Evolutionary conservation across 1,139 yeast species (phyloP), one percentile per base, ranked within the genome.

Genomic region (Spathaspora sp.): DNA sequence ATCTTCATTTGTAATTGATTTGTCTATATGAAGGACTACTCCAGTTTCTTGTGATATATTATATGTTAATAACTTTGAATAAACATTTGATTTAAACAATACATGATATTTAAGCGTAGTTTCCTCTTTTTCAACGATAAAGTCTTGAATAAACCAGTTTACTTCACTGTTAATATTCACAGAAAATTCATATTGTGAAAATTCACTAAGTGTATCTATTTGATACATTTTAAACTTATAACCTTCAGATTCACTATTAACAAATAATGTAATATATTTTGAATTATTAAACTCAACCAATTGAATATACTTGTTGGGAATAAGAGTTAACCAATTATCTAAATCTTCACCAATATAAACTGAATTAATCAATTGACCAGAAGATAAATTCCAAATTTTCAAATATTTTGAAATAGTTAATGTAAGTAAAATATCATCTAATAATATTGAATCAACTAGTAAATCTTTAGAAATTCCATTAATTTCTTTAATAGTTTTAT

Each of bases 1-100:
- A 17, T 27, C 36, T 31, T 49, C 29, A 7, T 51, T 47, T n/a
- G 58, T 53, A 38, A 51, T 55, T 1, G 68, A 60, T 55, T 60
- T 55, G 13, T 53, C 54, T 13, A 55, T 51, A 2, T 58, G 51
- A 9, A 39, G 31, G 1, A 61, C 51, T 1, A 56, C 42, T 1
- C 68, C 71, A 27, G 52, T 52, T 7, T 48, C 42, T 10, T 54
- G 23, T 41, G 58, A 51, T 2, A 65, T 39, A 0, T 47, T 41
- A 43, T 68, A 67, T 1, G 57, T 54, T 7, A 61, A 59, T 23
- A 80, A 58, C 23, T 74, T 66, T 3, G 84, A 77, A 1, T 81
- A 70, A 2, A 80, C 76, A 51, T 84, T 84, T 49, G 87, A 81
- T 55, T 84, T 84, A 88, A 88, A 83, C 38, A 84, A 65, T 1